Evolutionary conservation across 768 basidiomycete genomes (phyloP).

Genomic region (Suillus tomentosus): DNA sequence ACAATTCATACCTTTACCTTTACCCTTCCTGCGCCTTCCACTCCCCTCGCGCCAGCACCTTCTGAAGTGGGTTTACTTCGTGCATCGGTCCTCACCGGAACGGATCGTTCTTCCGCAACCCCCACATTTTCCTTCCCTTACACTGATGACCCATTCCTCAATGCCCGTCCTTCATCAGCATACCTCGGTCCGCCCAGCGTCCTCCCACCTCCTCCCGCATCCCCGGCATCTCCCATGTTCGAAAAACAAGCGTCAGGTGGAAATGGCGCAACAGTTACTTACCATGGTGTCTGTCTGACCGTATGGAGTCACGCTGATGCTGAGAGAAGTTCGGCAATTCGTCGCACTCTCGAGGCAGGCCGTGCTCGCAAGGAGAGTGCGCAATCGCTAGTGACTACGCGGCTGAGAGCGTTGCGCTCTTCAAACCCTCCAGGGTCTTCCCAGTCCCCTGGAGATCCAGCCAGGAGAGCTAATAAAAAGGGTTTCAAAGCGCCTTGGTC

Average conservation of each 20-base stretch:
- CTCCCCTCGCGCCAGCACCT: conserved; percentile 73
- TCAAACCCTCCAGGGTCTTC: conserved; percentile 47
- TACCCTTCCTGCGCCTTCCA: conserved; percentile 73
- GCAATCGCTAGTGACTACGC: conserved; percentile 68
- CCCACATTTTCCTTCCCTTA: conserved; percentile 73
- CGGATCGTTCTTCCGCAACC: conserved; percentile 65
- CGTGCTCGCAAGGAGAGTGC: conserved; percentile 79
- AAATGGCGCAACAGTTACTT: conserved; percentile 57
- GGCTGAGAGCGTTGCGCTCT: conserved; percentile 64
- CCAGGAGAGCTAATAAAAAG: conserved; percentile 60
- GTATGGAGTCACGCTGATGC: conserved; percentile 97
- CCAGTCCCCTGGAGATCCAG: conserved; percentile 51
- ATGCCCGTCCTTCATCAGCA: conserved; percentile 73
- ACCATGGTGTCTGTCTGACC: conserved; percentile 90
- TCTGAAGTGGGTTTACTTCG: conserved; percentile 63
- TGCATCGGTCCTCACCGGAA: conserved; percentile 68
- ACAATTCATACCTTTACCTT: conserved; percentile 94
- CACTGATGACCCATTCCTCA: conserved; percentile 68
- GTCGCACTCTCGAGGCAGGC: conserved; percentile 77
- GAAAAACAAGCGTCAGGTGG: conserved; percentile 34
- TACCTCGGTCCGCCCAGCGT: conserved; percentile 79
- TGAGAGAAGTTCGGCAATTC: conserved; percentile 81
- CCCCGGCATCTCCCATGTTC: conserved; percentile 30
- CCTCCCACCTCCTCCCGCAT: conserved; percentile 40
- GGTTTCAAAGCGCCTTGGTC: conserved; percentile 73